Evolutionary conservation across 192 early-diverging fungal genomes (phyloP), one percentile per base, ranked within the genome.

Genomic region (Pilaira anomala): DNA sequence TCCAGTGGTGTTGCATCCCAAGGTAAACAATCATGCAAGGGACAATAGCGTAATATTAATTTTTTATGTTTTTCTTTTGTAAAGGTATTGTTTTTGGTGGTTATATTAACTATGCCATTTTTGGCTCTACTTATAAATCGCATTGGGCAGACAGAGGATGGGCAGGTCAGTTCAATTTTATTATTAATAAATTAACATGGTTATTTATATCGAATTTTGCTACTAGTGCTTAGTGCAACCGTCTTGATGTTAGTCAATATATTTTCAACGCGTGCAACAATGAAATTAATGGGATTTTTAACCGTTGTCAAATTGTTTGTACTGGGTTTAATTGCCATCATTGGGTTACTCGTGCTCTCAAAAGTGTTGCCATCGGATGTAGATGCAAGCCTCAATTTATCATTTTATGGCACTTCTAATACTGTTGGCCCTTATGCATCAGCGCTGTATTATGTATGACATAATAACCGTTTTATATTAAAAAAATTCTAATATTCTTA

Each of bases 41-140:
- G 29, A 22, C 48, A 19, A 48, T 3, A 30, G 2, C 30, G 29
- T 16, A 8, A 45, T n/a, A 16, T 21, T 21, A 49, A 49, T 33
- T 36, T 9, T 36, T 36, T 36, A 9, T 36, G 33, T 36, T 36
- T 1, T 33, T 33, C 33, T 41, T 18, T 39, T 12, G 19, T 41
- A 12, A 60, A 62, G 60, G 62, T 24, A 68, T 68, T 39, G 70
- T 72, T 1, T 72, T 72, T 44, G 70, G 70, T 16, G 58, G 60
- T 4, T 62, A 72, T 48, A 45, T 72, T 16, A 61, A 62, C 30
- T 65, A 62, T 60, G 54, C 70, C 3, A 26, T 72, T 3, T 66
- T 61, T 50, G 59, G 65, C 0, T 30, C 51, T 3, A 13, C 39
- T 13, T 62, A 55, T 42, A 46, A 68, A 30, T 40, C 67, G 3